Percentiles rank a stretch among this genome's conserved stretches.
Evolutionary conservation across 805 yeast species (phyloP).

Genomic region (Candida germanica): DNA sequence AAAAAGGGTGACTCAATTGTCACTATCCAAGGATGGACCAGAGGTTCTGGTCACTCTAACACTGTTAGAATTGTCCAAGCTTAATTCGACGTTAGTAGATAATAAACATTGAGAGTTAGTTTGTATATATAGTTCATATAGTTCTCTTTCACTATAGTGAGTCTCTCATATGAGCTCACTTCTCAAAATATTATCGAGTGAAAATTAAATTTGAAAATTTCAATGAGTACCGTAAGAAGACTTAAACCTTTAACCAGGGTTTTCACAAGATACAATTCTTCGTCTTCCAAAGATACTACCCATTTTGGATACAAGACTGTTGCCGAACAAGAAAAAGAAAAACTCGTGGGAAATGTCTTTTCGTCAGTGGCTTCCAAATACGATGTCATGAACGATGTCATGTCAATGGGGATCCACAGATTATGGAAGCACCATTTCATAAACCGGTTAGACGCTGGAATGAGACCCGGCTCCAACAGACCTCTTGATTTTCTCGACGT

Average conservation of each 20-base stretch:
- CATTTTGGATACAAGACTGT: constrained; percentile 92
- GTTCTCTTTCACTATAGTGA: neutral
- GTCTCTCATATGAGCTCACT: neutral
- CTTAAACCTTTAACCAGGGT: constrained; percentile 3
- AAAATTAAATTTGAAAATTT: neutral
- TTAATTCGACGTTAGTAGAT: constrained; percentile 26
- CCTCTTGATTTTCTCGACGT: constrained; percentile 91
- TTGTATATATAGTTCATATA: neutral
- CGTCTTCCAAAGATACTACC: constrained; percentile 48
- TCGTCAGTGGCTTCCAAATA: constrained; percentile 92
- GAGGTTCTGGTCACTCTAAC: constrained; percentile 98
- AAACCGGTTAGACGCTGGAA: constrained; percentile 85
- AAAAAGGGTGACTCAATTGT: constrained; percentile 84
- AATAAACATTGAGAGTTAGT: neutral
- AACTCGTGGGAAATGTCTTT: constrained; percentile 80
- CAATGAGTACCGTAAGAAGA: neutral
- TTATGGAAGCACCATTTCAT: constrained; percentile 94
- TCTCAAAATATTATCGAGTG: too few species aligned
- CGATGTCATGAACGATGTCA: constrained; percentile 96
- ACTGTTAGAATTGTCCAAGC: constrained; percentile 90
- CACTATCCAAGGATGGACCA: constrained; percentile 98
- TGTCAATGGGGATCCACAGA: constrained; percentile 94
- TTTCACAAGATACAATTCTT: neutral
- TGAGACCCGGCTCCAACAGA: constrained; percentile 73
- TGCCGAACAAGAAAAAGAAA: constrained; percentile 74